Evolutionary conservation across 1,284 basidiomycete species (phyloP).

Genomic region (Psilocybe mexicana): DNA sequence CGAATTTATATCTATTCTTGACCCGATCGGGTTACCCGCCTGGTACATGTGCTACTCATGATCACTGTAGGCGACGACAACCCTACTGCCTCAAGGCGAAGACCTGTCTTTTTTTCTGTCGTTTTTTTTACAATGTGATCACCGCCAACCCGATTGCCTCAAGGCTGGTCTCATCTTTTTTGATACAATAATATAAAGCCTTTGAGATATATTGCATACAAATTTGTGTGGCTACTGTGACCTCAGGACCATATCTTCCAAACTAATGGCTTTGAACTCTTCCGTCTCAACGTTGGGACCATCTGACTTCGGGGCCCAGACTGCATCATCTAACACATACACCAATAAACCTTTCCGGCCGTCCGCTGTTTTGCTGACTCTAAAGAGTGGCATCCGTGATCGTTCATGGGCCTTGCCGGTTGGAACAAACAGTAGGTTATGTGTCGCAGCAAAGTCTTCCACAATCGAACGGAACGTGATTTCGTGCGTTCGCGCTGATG

Average conservation of each 20-base stretch:
- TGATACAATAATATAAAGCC: too few species aligned
- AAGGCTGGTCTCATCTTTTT: too few species aligned
- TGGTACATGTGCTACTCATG: background rate
- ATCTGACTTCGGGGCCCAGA: slow-evolving; percentile 66
- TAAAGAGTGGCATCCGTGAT: slow-evolving; percentile 86
- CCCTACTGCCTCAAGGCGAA: too few species aligned
- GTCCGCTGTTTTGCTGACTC: slow-evolving; percentile 75
- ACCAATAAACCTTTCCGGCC: slow-evolving; percentile 84
- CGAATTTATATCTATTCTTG: slow-evolving; percentile 32
- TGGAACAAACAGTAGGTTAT: slow-evolving; percentile 89
- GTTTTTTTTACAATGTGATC: too few species aligned
- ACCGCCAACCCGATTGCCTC: too few species aligned
- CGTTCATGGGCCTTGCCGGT: slow-evolving; percentile 79
- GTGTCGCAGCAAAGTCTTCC: slow-evolving; percentile 81
- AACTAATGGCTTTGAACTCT: slow-evolving; percentile 59
- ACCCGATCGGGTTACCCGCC: slow-evolving; percentile 21
- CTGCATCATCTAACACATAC: slow-evolving; percentile 86
- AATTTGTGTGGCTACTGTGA: slow-evolving; percentile 7
- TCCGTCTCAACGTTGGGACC: slow-evolving; percentile 48
- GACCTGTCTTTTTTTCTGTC: too few species aligned
- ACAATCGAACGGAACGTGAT: slow-evolving; percentile 92
- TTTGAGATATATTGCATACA: too few species aligned
- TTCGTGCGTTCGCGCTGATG: slow-evolving; percentile 59
- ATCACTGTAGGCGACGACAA: background rate
- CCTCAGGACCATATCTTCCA: slow-evolving; percentile 34